Conservation (phyloP, 2,329 filamentous ascomycete species). For the Thermoascus crustaceus region DNA sequence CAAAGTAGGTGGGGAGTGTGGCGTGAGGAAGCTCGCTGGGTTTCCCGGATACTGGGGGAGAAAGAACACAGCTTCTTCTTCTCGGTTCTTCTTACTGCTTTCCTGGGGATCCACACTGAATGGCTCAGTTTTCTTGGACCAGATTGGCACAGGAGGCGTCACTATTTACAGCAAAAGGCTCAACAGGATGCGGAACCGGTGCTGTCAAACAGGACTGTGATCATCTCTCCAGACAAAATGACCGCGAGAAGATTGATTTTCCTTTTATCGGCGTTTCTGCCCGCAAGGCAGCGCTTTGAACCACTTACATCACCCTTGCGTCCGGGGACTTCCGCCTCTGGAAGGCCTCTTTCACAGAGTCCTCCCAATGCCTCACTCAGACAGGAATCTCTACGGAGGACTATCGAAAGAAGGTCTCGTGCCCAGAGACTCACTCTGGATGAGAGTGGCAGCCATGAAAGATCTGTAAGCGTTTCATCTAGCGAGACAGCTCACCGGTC, state of each 20-base stretch:
- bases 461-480: slow-evolving; percentile 39
- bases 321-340: slow-evolving; percentile 37
- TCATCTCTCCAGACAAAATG: slow-evolving; percentile 52
- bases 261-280: slow-evolving; percentile 50
- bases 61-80: slow-evolving; percentile 54
- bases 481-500: slow-evolving; percentile 31
- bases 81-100: slow-evolving; percentile 50
- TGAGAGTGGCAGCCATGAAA: slow-evolving; percentile 24
- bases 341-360: slow-evolving; percentile 45
- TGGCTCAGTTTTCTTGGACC: slow-evolving; percentile 50
- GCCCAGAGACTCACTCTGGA: slow-evolving; percentile 36
- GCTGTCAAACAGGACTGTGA: slow-evolving; percentile 47
- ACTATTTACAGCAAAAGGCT: slow-evolving; percentile 44
- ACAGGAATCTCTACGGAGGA: slow-evolving; percentile 46
- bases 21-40: slow-evolving; percentile 52
- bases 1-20: slow-evolving; percentile 54
- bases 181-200: slow-evolving; percentile 40
- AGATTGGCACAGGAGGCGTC: slow-evolving; percentile 46
- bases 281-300: slow-evolving; percentile 38
- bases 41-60: slow-evolving; percentile 46
- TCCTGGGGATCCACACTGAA: slow-evolving; percentile 52
- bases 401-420: slow-evolving; percentile 44
- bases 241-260: slow-evolving; percentile 51
- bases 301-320: slow-evolving; percentile 30
- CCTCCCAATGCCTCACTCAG: slow-evolving; percentile 44